Percentiles rank a stretch among this genome's conserved stretches.
Evolutionary conservation across 306 rosid species (phyloP).

Genomic region (Castanea mollissima): DNA sequence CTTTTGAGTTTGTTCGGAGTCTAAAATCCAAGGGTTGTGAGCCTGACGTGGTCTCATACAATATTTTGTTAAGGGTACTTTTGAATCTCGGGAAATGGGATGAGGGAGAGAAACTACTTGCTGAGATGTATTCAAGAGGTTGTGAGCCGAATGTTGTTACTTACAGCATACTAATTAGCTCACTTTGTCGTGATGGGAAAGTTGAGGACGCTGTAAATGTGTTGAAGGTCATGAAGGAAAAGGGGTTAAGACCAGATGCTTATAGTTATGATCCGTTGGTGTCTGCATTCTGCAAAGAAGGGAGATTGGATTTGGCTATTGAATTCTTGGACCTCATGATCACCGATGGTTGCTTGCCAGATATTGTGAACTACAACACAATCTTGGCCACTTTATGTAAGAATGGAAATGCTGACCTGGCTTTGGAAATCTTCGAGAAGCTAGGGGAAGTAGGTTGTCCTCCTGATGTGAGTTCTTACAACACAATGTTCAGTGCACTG

Average conservation of each 20-base stretch:
- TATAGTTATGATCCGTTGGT: slow-evolving; percentile 83
- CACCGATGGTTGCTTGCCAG: slow-evolving; percentile 76
- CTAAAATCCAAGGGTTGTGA: slow-evolving; percentile 50
- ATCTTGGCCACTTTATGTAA: slow-evolving; percentile 70
- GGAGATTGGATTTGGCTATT: slow-evolving; percentile 64
- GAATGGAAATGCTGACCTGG: slow-evolving; percentile 64
- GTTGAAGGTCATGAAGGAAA: slow-evolving; percentile 71
- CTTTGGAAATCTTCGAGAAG: slow-evolving; percentile 65
- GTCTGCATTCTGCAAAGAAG: slow-evolving; percentile 66
- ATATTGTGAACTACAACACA: slow-evolving; percentile 74
- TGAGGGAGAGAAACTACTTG: slow-evolving; percentile 56
- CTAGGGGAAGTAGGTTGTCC: slow-evolving; percentile 73
- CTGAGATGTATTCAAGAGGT: slow-evolving; percentile 55
- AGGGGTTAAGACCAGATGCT: slow-evolving; percentile 70
- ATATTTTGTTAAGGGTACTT: slow-evolving; percentile 58
- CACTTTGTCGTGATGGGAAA: slow-evolving; percentile 60
- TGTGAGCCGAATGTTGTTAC: slow-evolving; percentile 69
- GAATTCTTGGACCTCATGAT: slow-evolving; percentile 66
- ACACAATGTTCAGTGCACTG: slow-evolving; percentile 74
- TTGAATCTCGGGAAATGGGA: slow-evolving; percentile 62
- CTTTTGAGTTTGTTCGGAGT: slow-evolving; percentile 50
- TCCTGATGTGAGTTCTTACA: slow-evolving; percentile 79
- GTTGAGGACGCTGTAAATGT: slow-evolving; percentile 64
- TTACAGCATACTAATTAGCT: slow-evolving; percentile 61
- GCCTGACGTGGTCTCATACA: slow-evolving; percentile 67